Conservation (phyloP, 257 asterid species). For the Vinca minor region DNA sequence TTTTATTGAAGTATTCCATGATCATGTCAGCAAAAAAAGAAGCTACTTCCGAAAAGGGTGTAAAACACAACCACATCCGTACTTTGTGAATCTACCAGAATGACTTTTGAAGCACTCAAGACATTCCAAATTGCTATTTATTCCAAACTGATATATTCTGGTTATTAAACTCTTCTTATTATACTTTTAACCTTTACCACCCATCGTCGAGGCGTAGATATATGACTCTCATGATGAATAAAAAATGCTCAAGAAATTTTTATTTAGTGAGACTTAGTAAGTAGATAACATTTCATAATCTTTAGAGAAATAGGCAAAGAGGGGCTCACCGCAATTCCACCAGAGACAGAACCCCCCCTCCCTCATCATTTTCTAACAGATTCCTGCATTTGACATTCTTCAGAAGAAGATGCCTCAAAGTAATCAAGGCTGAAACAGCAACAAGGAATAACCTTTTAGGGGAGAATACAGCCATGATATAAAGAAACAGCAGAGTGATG, state of each 20-base stretch:
- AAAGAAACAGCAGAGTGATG: neutral
- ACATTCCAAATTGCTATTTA: neutral
- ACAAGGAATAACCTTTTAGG: conserved; percentile 6
- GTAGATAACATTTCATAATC: no score
- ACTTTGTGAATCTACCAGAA: neutral
- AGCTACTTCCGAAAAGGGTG: neutral
- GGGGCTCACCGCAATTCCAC: conserved; percentile 69
- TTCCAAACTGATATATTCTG: neutral
- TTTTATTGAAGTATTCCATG: conserved; percentile 10
- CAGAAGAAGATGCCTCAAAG: conserved; percentile 76
- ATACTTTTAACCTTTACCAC: neutral
- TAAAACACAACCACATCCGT: neutral
- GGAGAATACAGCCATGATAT: neutral
- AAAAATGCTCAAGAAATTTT: no score
- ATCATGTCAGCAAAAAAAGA: conserved; percentile 1
- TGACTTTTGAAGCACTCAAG: neutral
- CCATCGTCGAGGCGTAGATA: no score
- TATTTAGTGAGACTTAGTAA: no score
- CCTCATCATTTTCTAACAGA: conserved; percentile 84
- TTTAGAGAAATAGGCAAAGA: no score
- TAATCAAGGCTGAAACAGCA: conserved; percentile 61
- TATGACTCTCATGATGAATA: no score
- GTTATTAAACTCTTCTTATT: neutral
- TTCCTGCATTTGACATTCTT: conserved; percentile 83
- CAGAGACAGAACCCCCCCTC: conserved; percentile 99